phyloP scores from a whole-genome alignment of 108 stramenopile genomes.

The Fragilariopsis cylindrus region DNA sequence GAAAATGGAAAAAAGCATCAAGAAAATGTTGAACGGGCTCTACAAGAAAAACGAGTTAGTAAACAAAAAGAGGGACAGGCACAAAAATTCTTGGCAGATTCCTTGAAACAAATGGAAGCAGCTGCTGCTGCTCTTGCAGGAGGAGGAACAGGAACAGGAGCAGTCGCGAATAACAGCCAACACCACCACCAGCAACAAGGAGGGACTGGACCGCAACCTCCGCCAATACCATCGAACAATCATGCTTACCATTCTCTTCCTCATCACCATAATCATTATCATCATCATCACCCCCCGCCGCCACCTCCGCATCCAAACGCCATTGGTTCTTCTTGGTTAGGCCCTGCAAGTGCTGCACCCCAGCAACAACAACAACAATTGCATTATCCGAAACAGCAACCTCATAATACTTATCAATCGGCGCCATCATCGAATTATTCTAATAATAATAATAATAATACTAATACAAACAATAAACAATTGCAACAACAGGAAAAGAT shows the following conservation, averaged over 20 bases:
- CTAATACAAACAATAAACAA: neutral
- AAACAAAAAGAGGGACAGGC: constrained; percentile 59
- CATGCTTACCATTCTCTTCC: neutral
- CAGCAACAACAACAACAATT: neutral
- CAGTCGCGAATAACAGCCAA: neutral
- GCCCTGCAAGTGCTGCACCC: neutral
- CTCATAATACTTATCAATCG: constrained; percentile 7
- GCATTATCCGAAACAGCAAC: neutral
- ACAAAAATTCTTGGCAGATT: constrained; percentile 48
- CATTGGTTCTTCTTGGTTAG: neutral
- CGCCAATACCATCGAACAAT: neutral
- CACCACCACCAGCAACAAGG: neutral
- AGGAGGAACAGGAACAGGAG: constrained; percentile 13
- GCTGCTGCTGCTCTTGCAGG: constrained; percentile 57
- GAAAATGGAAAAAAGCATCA: constrained; percentile 87
- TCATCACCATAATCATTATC: neutral
- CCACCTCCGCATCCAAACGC: neutral
- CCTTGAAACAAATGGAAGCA: constrained; percentile 57
- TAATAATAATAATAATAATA: neutral
- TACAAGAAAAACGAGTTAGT: constrained; percentile 53
- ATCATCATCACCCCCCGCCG: neutral
- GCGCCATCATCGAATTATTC: constrained; percentile 23
- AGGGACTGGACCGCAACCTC: constrained; percentile 1
- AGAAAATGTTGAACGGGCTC: constrained; percentile 60
- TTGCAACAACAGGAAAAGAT: constrained; percentile 36